phyloP scores from a whole-genome alignment of 2,329 filamentous ascomycete species.

The Monosporascus cannonballus region DNA sequence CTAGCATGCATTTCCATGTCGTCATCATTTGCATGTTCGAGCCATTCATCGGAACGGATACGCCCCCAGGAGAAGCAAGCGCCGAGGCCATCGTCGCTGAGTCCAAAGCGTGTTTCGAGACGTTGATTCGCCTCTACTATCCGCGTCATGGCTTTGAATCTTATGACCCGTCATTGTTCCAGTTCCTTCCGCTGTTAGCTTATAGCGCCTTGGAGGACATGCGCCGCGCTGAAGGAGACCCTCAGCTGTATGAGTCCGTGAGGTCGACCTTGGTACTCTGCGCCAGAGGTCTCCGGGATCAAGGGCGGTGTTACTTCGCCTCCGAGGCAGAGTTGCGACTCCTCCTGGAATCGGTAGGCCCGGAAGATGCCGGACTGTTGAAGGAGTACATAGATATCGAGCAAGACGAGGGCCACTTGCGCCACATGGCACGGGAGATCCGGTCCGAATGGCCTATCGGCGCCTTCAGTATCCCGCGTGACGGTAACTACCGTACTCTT shows the following conservation, averaged over 20 bases:
- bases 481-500: conserved; percentile 8
- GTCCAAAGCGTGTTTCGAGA: conserved; percentile 19
- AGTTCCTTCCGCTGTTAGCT: conserved; percentile 14
- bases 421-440: conserved; percentile 12
- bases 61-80: conserved; percentile 4
- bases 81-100: conserved; percentile 10
- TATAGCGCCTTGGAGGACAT: conserved; percentile 14
- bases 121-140: conserved; percentile 25
- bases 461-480: conserved; percentile 6
- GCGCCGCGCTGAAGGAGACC: conserved; percentile 1
- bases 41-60: conserved; percentile 11
- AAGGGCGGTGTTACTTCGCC: conserved; percentile 18
- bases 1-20: conserved; percentile 31
- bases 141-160: conserved; percentile 24
- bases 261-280: conserved; percentile 19
- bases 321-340: conserved; percentile 15
- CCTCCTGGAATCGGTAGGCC: conserved; percentile 10
- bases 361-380: conserved; percentile 11
- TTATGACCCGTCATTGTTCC: conserved; percentile 13
- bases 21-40: conserved; percentile 28
- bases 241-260: conserved; percentile 7
- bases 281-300: conserved; percentile 20
- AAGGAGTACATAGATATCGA: conserved; percentile 9
- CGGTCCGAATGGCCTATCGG: conserved; percentile 20
- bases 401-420: conserved; percentile 6